A percentile compares a stretch with the other conserved stretches of the same genome.
These are phyloP conservation scores for Linnemannia hyalina DNA, from an alignment of 192 early-diverging fungal species.

Conservation along the genomic window DNA sequence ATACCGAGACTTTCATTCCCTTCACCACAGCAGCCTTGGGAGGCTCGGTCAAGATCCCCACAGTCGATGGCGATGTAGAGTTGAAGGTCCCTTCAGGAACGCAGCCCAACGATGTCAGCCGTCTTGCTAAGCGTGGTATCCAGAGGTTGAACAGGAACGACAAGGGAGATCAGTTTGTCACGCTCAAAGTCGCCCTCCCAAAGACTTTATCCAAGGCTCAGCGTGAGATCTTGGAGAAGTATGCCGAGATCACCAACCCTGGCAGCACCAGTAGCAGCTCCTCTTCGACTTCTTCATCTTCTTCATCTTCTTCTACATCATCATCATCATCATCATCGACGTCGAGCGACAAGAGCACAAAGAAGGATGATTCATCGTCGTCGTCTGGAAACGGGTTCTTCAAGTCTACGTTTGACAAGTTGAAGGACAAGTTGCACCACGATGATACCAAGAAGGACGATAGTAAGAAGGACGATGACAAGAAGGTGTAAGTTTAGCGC, in stretches of 20 bases:
- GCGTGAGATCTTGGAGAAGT: conserved; percentile 73
- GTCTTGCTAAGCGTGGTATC: conserved; percentile 85
- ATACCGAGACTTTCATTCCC: conserved; percentile 81
- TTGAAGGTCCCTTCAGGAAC: conserved; percentile 86
- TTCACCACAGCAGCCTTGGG: conserved; percentile 91
- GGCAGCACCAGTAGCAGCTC: background rate
- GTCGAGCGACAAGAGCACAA: conserved; percentile 19
- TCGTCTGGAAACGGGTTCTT: conserved; percentile 62
- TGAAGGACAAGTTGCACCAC: conserved; percentile 63
- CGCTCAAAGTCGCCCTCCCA: conserved; percentile 87
- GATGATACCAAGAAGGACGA: conserved; percentile 59
- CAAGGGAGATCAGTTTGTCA: conserved; percentile 94
- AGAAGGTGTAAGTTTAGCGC: conserved; percentile 12
- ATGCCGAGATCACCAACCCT: conserved; percentile 60
- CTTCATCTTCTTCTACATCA: conserved; percentile 14
- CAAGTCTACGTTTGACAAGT: conserved; percentile 70
- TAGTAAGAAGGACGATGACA: conserved; percentile 42
- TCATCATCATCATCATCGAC: conserved; percentile 30
- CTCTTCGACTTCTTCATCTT: conserved; percentile 10
- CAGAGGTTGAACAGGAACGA: conserved; percentile 65
- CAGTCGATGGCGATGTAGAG: conserved; percentile 97
- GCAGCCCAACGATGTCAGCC: conserved; percentile 90
- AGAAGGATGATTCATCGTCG: conserved; percentile 30
- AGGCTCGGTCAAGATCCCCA: conserved; percentile 87
- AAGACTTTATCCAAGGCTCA: conserved; percentile 60